Base-by-base conservation (phyloP, 352 stramenopile genomes). In the Pythium brachiatum region DNA sequence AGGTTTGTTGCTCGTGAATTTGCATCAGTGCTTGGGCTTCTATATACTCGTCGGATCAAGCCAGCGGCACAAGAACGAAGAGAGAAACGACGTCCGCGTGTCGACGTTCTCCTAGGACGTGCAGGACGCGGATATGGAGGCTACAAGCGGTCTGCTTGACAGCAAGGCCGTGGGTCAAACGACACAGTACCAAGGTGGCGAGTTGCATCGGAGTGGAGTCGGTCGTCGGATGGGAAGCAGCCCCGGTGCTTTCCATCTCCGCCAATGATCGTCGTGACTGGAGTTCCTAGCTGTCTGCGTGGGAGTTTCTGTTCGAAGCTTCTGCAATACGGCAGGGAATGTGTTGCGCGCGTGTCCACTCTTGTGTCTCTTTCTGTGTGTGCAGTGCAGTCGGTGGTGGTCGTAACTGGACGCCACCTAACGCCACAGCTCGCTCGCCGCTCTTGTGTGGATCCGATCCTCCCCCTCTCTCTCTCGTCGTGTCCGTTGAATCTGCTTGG, bases 1-100 rank as follows among this genome's bases (percentile, higher is more conserved):
- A 99, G 94, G 96, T 99, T 94, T 84, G 85, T 92, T 67, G 60
- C 71, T 38, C 53, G 48, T 60, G 57, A 61, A 57, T 58, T 64
- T 53, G 15, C 29, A 36, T 53, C 7, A 53, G n/a, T n/a, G n/a
- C n/a, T 60, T 41, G 26, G 50, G 34, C 9, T 53, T 61, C 44
- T 50, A 23, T 64, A 25, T 52, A 29, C 12, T 63, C 50, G 36
- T 59, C 58, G 36, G 26, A 38, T 55, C 21, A 36, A 53, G 13
- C 27, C 27, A 32, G 25, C 25, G 47, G 36, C 13, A 32, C 27
- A 38, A 36, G 4, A 6, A 21, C 12, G 47, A 36, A 13, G 73
- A 75, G 71, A 65, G 31, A 57, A 48, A 3, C 41, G 36, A 11
- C 41, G 36, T 43, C 13, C 20, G 41, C 41, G 20, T 48, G 41